Base-by-base conservation (phyloP, 441 rosid species). In the Corymbia calophylla region DNA sequence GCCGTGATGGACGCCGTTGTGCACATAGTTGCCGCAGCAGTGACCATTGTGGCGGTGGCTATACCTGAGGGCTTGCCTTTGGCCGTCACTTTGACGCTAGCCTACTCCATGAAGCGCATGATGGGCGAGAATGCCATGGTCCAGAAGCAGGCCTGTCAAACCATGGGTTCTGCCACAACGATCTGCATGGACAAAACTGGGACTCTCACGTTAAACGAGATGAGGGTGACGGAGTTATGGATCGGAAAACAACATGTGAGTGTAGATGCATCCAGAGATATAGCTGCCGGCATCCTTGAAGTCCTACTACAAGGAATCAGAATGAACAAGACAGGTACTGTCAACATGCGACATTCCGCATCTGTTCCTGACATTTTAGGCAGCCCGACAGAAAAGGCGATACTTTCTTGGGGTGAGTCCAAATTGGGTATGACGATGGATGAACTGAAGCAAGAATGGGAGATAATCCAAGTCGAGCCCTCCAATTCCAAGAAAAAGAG, bases 1-100 rank as follows among this genome's bases (percentile, higher is more conserved):
- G 86, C 77, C 29, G 86, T 88, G 66, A 73, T 77, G 32, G 44
- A 77, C 21, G 70, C 53, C 3, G 53, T 54, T 2, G 9, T 88
- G 62, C 47, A 53, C 64, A 88, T 54, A n/a, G 64, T 81, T 58
- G 77, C 80, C 4, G 58, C 25, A 7, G 90, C 58, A 5, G 87
- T 82, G 55, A 56, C 87, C 9, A 88, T 81, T 48, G 87, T 88
- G 6, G 87, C 82, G 44, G 87, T 82, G 18, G 80, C 60, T 23
- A 82, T 88, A 32, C 90, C 90, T 6, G 87, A 88, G 60, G 89
- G 80, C 48, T 44, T 88, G 55, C 89, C 89, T 8, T 54, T 88
- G 53, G 89, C 87, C 29, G 89, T 81, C 23, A 88, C 87, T 49
- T 51, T 88, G 15, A 88, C 77, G 8, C 86, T 82, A 8, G 87